Evolutionary conservation across 106 monocot species (phyloP).

Genomic region (Acorus gramineus): DNA sequence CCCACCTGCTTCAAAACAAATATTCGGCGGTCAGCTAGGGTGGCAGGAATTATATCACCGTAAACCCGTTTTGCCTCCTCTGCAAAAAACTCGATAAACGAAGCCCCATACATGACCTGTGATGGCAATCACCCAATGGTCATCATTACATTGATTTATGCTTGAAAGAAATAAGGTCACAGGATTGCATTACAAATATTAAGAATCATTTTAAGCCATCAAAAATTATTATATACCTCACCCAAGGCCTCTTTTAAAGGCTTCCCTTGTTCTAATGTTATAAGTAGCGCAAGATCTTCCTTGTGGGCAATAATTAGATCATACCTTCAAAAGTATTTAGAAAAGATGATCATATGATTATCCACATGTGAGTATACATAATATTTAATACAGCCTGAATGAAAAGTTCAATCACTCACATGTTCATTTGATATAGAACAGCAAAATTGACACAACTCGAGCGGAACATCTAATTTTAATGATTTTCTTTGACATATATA

Average conservation of each 20-base stretch:
- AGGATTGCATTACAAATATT: too few relatives aligned
- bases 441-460: too few relatives aligned
- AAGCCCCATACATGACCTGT: slow-evolving; percentile 81
- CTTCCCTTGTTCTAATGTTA: slow-evolving; percentile 91
- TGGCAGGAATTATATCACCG: slow-evolving; percentile 83
- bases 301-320: slow-evolving; percentile 75
- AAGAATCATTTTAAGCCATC: too few relatives aligned
- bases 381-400: too few relatives aligned
- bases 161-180: neutral
- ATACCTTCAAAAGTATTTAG: slow-evolving; percentile 48
- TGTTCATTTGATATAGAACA: too few relatives aligned
- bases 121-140: slow-evolving; percentile 3
- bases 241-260: slow-evolving; percentile 79
- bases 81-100: slow-evolving; percentile 78
- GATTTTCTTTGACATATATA: too few relatives aligned
- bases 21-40: slow-evolving; percentile 58
- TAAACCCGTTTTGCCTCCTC: slow-evolving; percentile 91
- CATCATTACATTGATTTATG: neutral
- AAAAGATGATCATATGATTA: too few relatives aligned
- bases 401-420: too few relatives aligned
- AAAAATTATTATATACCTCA: slow-evolving; percentile 43
- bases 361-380: too few relatives aligned
- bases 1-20: slow-evolving; percentile 81
- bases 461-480: too few relatives aligned
- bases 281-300: slow-evolving; percentile 83